Evolutionary conservation across 495 filamentous ascomycete genomes (phyloP), one percentile per base, ranked within the genome.

Genomic region (Oidiodendron maius): DNA sequence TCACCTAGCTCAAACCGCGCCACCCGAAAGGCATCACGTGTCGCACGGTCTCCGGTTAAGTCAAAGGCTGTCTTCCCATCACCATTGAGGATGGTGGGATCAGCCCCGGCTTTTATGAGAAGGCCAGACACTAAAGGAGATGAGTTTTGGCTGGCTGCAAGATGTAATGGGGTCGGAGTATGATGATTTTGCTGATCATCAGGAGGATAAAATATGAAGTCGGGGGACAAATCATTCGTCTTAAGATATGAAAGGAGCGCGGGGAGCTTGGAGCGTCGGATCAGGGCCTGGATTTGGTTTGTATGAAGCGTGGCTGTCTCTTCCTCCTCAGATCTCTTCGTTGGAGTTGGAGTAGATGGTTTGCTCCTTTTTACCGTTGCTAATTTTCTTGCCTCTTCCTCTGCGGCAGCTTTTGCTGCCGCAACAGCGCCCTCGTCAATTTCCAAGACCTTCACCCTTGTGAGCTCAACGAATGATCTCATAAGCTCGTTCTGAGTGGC

Each of bases 401-500:
- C 61, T 8, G 57, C 58, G 28, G 70, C 69, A 9, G 71, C 65
- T 32, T 76, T 73, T 28, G 69, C 64, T 8, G 65, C 66, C 6
- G 69, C 68, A 17, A 79, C 68, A 5, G 71, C 72, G 18, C 64
- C 71, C 65, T 87, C 74, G 51, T 84, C 75, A 25, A 97, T 75
- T 42, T 83, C 76, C 48, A 78, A 83, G 40, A 95, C 71, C 64
- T 98, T 96, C 9, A 94, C 77, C 1, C 91, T 72, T 0, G 93
- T 98, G 4, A 98, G 72, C 61, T 98, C 94, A 48, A 90, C 83
- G 58, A 96, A 98, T 40, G 82, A 80, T 16, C 90, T 80, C 86
- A 96, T 90, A 1, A 98, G 82, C 64, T 98, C 93, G 26, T 81
- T 85, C 53, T 98, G 90, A 0, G 93, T 98, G 2, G 93, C 89